A percentile compares a stretch with the other conserved stretches of the same genome.
Evolutionary conservation across 805 yeast genomes (phyloP).

Genomic region (Alloascoidea africana): DNA sequence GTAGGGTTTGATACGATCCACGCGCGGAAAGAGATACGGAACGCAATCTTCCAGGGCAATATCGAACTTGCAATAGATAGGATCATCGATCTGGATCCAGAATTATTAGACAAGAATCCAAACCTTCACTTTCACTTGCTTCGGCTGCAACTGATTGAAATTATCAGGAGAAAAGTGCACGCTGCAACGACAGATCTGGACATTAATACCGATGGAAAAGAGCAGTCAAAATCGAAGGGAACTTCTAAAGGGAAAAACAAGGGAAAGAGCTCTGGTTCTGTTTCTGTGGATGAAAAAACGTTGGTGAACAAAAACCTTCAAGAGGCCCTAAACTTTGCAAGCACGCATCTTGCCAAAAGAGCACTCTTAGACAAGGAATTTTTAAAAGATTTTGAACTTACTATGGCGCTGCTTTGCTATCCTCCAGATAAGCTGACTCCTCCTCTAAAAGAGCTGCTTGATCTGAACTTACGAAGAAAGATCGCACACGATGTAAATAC

Average conservation of each 20-base stretch:
- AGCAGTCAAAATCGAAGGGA: too few relatives aligned
- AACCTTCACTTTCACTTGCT: constrained; percentile 58
- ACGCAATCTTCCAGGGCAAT: constrained; percentile 39
- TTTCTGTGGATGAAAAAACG: not conserved
- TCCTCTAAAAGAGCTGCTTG: constrained; percentile 38
- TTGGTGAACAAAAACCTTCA: constrained; percentile 5
- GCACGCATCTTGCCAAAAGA: constrained; percentile 34
- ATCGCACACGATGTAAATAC: constrained; percentile 61
- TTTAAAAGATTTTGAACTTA: constrained; percentile 59
- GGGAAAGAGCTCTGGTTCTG: too few relatives aligned
- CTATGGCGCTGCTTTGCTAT: constrained; percentile 65
- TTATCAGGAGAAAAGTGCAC: constrained; percentile 43
- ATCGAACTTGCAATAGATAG: constrained; percentile 41
- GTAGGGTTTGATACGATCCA: constrained; percentile 35
- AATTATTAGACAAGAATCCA: constrained; percentile 45
- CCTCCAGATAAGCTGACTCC: constrained; percentile 19
- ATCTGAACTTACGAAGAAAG: constrained; percentile 42
- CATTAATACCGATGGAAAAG: constrained; percentile 9
- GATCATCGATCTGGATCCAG: constrained; percentile 47
- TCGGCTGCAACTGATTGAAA: constrained; percentile 63
- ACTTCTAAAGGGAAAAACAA: too few relatives aligned
- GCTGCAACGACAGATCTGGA: constrained; percentile 12
- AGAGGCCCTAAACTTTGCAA: constrained; percentile 19
- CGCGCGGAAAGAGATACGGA: constrained; percentile 36
- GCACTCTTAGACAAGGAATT: constrained; percentile 42